Evolutionary conservation across 2,329 filamentous ascomycete genomes (phyloP), one percentile per base, ranked within the genome.

Genomic region (Aspergillus melleus): DNA sequence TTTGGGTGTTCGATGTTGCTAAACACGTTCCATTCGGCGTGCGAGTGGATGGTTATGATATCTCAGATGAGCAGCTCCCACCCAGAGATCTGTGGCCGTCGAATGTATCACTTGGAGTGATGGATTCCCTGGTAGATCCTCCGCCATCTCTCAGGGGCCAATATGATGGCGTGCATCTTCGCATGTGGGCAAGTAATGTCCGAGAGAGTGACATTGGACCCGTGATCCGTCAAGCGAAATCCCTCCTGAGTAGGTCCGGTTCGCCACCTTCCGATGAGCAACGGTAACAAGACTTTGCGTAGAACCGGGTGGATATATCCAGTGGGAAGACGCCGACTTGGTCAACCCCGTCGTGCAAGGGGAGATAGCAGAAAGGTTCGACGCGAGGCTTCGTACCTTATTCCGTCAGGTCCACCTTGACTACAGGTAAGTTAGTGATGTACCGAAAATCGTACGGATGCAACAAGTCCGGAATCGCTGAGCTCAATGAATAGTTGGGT

Each of bases 281-380:
- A 47, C 14, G 20, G 12, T 49, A 46, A 46, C 42, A 20, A 10
- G 16, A 49, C 39, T 49, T 14, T 49, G 20, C 44, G 8, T 47
- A 69, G 66, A 67, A 22, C 66, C 64, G 10, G 64, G 67, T 8
- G 66, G 66, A 1, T 66, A 63, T 42, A 32, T 69, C 9, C 67
- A 69, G 54, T 68, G 66, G 67, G 62, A 65, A 8, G 66, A 69
- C 11, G 57, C 57, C 16, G 64, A 68, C 9, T 32, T 61, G 26
- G 52, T 52, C 16, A 53, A 61, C 24, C 59, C 59, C 20, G n/a
- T 19, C 12, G 52, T 59, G 6, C 19, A 58, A 29, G 61, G 61
- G 0, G 50, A 50, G 1, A 46, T 47, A 9, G 57, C 54, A 3
- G 10, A 57, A 29, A 44, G 47, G 2, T 59, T 59, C 22, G 58